Conservation (phyloP, 2,329 filamentous ascomycete genomes). For the Talaromyces sp. region DNA sequence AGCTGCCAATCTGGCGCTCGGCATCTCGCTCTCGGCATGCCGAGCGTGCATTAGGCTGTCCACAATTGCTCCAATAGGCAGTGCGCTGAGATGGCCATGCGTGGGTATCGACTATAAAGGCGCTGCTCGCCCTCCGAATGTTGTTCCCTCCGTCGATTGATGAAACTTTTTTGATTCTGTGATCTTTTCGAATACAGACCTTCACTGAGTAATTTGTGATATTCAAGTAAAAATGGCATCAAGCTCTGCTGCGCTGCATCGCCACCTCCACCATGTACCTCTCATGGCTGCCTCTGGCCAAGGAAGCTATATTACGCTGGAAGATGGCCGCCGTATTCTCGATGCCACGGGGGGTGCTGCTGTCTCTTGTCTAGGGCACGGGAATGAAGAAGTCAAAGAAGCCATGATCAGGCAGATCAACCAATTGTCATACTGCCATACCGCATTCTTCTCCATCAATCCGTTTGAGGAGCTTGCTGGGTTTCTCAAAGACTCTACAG, state of each 20-base stretch:
- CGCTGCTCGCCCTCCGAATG: too few relatives aligned
- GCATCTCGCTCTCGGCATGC: slow-evolving; percentile 24
- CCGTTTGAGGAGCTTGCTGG: slow-evolving; percentile 49
- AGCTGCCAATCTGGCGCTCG: slow-evolving; percentile 22
- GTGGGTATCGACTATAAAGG: background rate
- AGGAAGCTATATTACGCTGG: slow-evolving; percentile 48
- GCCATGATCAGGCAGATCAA: slow-evolving; percentile 57
- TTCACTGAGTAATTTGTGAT: background rate
- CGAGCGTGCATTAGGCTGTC: slow-evolving; percentile 12
- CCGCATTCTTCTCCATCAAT: slow-evolving; percentile 52
- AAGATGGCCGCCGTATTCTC: slow-evolving; percentile 55
- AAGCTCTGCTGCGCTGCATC: slow-evolving; percentile 43
- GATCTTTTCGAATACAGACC: background rate
- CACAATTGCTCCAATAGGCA: background rate
- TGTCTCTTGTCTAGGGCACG: slow-evolving; percentile 65
- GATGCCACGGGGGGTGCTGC: slow-evolving; percentile 70
- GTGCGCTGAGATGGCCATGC: background rate
- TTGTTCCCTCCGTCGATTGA: background rate
- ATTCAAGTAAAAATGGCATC: background rate
- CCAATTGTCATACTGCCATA: slow-evolving; percentile 54
- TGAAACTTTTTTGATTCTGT: background rate
- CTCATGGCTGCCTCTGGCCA: slow-evolving; percentile 43
- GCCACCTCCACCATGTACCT: slow-evolving; percentile 44
- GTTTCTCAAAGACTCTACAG: slow-evolving; percentile 46
- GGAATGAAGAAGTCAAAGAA: slow-evolving; percentile 52